phyloP scores from a whole-genome alignment of 768 basidiomycete species.

The Cystofilobasidium ferigula region DNA sequence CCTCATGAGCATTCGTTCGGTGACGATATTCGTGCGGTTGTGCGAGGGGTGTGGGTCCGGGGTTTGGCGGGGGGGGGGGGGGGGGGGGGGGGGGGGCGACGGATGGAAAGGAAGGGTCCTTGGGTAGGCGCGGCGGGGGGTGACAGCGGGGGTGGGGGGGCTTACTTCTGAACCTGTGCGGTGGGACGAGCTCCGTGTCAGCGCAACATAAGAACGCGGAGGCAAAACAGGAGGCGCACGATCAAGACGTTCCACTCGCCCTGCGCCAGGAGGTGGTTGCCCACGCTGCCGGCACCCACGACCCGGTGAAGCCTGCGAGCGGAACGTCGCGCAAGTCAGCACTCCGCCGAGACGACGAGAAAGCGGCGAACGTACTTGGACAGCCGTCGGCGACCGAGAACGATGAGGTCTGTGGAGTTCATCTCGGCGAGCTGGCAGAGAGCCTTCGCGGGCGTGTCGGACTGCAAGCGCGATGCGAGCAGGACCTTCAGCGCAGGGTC shows the following conservation, averaged over 20 bases:
- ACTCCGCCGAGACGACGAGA: neutral
- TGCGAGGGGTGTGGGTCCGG: too few species aligned
- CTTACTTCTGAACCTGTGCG: too few species aligned
- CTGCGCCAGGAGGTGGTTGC: constrained; percentile 9
- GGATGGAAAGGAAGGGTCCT: too few species aligned
- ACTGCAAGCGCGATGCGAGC: constrained; percentile 18
- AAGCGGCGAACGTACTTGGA: neutral
- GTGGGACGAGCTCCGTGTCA: too few species aligned
- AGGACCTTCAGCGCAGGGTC: neutral
- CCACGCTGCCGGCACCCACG: constrained; percentile 21
- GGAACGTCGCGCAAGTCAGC: neutral
- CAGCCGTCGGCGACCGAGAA: constrained; percentile 22
- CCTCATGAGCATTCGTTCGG: too few species aligned
- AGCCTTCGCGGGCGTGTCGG: constrained; percentile 16
- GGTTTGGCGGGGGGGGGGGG: too few species aligned
- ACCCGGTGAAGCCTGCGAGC: constrained; percentile 12
- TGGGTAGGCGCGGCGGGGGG: too few species aligned
- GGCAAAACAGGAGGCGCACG: constrained; percentile 3
- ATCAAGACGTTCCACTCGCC: constrained; percentile 17
- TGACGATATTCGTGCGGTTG: too few species aligned
- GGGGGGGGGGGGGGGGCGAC: too few species aligned
- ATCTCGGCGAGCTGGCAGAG: constrained; percentile 12
- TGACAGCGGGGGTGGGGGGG: too few species aligned
- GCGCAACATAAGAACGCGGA: too few species aligned
- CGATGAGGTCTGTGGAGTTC: constrained; percentile 13